Percentiles rank a stretch among this genome's conserved stretches.
phyloP scores from a whole-genome alignment of 2,329 filamentous ascomycete genomes.

The Arthroderma uncinatum region DNA sequence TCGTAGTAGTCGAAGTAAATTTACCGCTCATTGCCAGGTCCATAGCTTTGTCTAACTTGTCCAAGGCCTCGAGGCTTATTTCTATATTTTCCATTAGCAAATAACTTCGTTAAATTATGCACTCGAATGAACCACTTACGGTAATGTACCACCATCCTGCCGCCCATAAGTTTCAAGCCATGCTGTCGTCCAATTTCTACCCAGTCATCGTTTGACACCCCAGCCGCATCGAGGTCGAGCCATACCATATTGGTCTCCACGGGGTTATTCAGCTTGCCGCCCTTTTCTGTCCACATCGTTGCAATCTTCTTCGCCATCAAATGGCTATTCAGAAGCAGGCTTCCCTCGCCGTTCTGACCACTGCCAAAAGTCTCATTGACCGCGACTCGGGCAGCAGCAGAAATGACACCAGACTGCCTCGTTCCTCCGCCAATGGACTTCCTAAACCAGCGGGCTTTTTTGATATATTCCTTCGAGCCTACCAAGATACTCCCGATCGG shows the following conservation, averaged over 20 bases:
- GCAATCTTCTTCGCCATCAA: constrained; percentile 51
- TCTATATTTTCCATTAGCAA: constrained; percentile 20
- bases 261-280: constrained; percentile 56
- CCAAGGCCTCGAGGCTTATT: constrained; percentile 33
- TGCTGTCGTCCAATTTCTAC: constrained; percentile 45
- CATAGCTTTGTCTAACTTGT: constrained; percentile 22
- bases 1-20: neutral
- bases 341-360: constrained; percentile 47
- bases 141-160: constrained; percentile 58
- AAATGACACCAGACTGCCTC: constrained; percentile 63
- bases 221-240: constrained; percentile 58
- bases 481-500: constrained; percentile 69
- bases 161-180: constrained; percentile 47
- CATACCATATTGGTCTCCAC: constrained; percentile 91
- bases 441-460: constrained; percentile 61
- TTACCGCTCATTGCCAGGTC: constrained; percentile 15
- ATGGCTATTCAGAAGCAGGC: constrained; percentile 52
- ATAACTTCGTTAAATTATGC: neutral
- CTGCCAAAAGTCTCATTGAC: constrained; percentile 66
- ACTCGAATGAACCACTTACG: constrained; percentile 30
- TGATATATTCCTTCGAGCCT: constrained; percentile 47
- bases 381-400: constrained; percentile 63
- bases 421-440: constrained; percentile 73
- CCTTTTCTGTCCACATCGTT: constrained; percentile 55
- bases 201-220: constrained; percentile 43